Evolutionary conservation across 2,329 filamentous ascomycete species (phyloP).

Genomic region (Endothia cerciana): DNA sequence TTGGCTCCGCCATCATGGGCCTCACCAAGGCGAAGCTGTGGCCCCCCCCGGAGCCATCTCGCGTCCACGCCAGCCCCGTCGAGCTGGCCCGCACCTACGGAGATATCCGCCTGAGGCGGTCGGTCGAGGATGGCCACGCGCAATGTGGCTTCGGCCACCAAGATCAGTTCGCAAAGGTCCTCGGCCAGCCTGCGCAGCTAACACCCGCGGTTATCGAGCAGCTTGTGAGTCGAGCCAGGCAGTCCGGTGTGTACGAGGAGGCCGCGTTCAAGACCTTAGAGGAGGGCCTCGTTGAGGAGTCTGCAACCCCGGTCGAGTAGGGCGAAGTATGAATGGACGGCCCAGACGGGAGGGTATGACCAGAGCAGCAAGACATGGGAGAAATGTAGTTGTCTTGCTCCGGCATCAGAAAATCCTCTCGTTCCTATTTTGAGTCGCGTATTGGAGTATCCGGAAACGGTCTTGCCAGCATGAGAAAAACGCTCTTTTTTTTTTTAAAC

Average conservation of each 20-base stretch:
- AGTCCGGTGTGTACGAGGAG: constrained; percentile 28
- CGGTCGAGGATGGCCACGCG: constrained; percentile 28
- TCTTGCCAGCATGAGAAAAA: background rate
- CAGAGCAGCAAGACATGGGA: background rate
- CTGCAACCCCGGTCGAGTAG: background rate
- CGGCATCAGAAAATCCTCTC: background rate
- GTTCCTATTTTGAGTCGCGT: background rate
- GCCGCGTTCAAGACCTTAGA: constrained; percentile 27
- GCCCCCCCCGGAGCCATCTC: constrained; percentile 27
- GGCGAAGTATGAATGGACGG: background rate
- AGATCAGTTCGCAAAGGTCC: constrained; percentile 24
- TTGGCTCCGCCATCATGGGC: constrained; percentile 33
- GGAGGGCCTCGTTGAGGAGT: constrained; percentile 3
- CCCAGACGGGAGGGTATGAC: background rate
- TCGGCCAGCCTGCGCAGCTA: constrained; percentile 18
- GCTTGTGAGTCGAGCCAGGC: constrained; percentile 29
- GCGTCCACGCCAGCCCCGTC: constrained; percentile 29
- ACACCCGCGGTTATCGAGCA: constrained; percentile 20
- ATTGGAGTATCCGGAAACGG: background rate
- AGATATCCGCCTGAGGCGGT: constrained; percentile 71
- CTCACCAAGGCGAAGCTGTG: constrained; percentile 29
- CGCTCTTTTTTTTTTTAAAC: background rate
- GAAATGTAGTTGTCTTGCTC: background rate
- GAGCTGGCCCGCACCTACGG: constrained; percentile 63
- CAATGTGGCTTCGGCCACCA: constrained; percentile 32